Conservation (phyloP, 2,329 filamentous ascomycete genomes). For the Claviceps sorghi region DNA sequence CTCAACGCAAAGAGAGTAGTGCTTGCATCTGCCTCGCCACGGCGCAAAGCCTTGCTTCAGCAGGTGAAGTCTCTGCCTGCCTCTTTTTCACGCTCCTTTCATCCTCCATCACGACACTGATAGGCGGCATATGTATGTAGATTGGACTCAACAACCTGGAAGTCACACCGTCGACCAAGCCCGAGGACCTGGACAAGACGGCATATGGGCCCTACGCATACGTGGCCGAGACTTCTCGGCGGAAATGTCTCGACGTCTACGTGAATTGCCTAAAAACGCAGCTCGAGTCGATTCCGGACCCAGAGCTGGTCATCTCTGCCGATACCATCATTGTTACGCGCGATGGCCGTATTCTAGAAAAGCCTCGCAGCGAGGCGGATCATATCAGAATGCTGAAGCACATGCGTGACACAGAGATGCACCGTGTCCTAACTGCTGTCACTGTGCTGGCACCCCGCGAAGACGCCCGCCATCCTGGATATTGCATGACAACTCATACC, state of each 20-base stretch:
- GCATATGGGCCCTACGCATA: conserved; percentile 72
- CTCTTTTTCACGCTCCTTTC: neutral
- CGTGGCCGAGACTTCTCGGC: conserved; percentile 69
- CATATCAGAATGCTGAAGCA: conserved; percentile 73
- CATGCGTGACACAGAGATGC: conserved; percentile 60
- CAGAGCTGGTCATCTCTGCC: conserved; percentile 72
- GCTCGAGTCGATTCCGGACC: conserved; percentile 42
- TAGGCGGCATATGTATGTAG: conserved; percentile 22
- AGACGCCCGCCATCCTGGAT: conserved; percentile 71
- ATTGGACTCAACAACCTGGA: conserved; percentile 73
- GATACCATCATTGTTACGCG: conserved; percentile 79
- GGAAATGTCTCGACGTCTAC: conserved; percentile 69
- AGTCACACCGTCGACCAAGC: conserved; percentile 66
- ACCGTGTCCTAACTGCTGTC: conserved; percentile 78
- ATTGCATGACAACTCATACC: conserved; percentile 63
- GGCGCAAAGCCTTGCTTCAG: conserved; percentile 66
- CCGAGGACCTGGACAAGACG: conserved; percentile 72
- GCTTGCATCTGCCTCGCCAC: conserved; percentile 77
- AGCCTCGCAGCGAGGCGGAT: conserved; percentile 67
- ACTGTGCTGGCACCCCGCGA: conserved; percentile 70
- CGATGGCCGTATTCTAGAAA: conserved; percentile 71
- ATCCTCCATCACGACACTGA: conserved; percentile 6
- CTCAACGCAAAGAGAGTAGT: conserved; percentile 71
- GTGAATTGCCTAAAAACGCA: conserved; percentile 28
- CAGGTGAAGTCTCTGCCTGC: conserved; percentile 31